Base-by-base conservation (phyloP, 2,329 filamentous ascomycete species). In the Alternaria sp. region DNA sequence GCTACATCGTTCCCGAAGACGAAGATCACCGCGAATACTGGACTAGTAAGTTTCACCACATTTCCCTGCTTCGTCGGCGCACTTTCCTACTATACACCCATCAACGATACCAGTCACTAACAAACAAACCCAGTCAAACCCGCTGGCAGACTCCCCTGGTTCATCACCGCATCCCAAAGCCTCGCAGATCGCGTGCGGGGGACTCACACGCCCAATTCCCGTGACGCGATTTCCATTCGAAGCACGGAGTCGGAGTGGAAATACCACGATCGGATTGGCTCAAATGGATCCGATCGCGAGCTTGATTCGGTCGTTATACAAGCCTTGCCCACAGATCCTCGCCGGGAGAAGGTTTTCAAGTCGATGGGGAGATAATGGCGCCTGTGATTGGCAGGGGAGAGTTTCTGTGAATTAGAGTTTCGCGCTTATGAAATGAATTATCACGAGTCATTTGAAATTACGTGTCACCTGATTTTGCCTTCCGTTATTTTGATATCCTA, bases 1-100 rank as follows among this genome's bases (percentile, higher is more conserved):
- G 92, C 41, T 86, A 88, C 46, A 86, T 96, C 64, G 85, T 90
- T 9, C 92, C 93, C 0, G 85, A 86, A 5, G 92, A 94, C 76
- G 90, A 92, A 76, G 85, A 91, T 36, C 81, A 90, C 66, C 91
- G 91, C 74, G 92, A 95, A 58, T 87, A 86, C 28, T 96, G 93
- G 93, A 91, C 90, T 1, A 93, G 89, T 84, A 88, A 86, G 75
- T 68, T 57, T 47, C 32, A 26, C 38, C 32, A 26, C 51, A 38
- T 39, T 6, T 28, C 41, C n/a, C 11, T 18, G 14, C 52, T 20
- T 36, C 20, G 30, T 46, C 30, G 49, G 22, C 22, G 36, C 53
- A 55, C 43, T 55, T 48, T 24, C 41, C 28, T 39, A 53, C 30
- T 16, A 26, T 5, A 14, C 41, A 26, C 6, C 39, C 14, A 41